Percentiles rank a stretch among this genome's conserved stretches.
Evolutionary conservation across 2,329 filamentous ascomycete genomes (phyloP).

Genomic region (Scedosporium apiospermum): DNA sequence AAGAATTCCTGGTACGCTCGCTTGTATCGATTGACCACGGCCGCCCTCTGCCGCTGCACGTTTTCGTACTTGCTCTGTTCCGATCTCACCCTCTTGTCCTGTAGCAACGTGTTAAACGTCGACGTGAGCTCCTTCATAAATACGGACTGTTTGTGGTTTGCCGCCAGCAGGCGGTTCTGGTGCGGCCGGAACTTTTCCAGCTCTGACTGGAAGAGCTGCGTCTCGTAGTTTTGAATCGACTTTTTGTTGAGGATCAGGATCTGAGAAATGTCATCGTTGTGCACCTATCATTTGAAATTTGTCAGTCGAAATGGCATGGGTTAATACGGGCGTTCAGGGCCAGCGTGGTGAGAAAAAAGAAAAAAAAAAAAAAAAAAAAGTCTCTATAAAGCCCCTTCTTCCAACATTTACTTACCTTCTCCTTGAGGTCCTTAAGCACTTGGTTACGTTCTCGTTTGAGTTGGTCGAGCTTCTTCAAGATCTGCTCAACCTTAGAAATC

Average conservation of each 20-base stretch:
- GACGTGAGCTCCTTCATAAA: slow-evolving; percentile 91
- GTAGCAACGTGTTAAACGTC: slow-evolving; percentile 76
- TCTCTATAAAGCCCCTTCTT: slow-evolving; percentile 12
- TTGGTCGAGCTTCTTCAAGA: slow-evolving; percentile 81
- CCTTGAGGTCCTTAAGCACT: slow-evolving; percentile 92
- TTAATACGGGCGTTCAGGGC: background rate
- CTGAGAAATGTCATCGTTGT: slow-evolving; percentile 94
- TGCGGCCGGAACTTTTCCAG: slow-evolving; percentile 95
- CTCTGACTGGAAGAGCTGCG: slow-evolving; percentile 86
- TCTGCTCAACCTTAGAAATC: slow-evolving; percentile 78
- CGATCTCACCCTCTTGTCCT: slow-evolving; percentile 85
- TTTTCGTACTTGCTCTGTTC: slow-evolving; percentile 94
- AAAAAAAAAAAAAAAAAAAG: background rate
- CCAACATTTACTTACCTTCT: slow-evolving; percentile 56
- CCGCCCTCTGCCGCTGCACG: slow-evolving; percentile 72
- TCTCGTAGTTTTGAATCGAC: slow-evolving; percentile 83
- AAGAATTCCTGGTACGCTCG: slow-evolving; percentile 88
- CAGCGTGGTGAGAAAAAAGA: background rate
- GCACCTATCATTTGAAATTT: slow-evolving; percentile 51
- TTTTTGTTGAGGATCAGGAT: slow-evolving; percentile 98
- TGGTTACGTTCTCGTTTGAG: slow-evolving; percentile 88
- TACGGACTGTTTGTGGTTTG: slow-evolving; percentile 88
- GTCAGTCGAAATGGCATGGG: background rate
- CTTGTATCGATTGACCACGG: slow-evolving; percentile 79
- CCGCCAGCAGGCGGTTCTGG: slow-evolving; percentile 82